phyloP scores from a whole-genome alignment of 2,329 filamentous ascomycete genomes.

The Niveomyces coronatus region DNA sequence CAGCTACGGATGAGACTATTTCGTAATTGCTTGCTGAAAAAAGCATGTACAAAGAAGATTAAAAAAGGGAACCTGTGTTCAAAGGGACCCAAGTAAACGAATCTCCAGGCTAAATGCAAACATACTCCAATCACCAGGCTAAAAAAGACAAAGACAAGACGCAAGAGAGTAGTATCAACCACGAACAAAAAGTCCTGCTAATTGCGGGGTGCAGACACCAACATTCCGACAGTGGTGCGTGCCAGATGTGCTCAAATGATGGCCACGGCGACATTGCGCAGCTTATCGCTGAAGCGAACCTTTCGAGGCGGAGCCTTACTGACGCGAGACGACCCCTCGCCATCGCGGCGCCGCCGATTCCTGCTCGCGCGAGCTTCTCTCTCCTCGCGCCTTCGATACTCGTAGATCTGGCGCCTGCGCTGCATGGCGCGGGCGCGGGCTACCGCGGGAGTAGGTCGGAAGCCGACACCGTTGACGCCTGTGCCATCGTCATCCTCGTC shows the following conservation, averaged over 20 bases:
- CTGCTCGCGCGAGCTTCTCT: conserved; percentile 47
- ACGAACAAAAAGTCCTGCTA: too few species aligned
- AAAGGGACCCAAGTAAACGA: not conserved
- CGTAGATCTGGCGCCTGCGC: conserved; percentile 49
- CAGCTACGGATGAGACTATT: too few species aligned
- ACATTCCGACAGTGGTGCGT: too few species aligned
- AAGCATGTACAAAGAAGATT: not conserved
- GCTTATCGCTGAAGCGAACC: conserved; percentile 33
- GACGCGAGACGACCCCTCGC: conserved; percentile 17
- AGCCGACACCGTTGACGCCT: conserved; percentile 58
- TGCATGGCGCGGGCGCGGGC: conserved; percentile 47
- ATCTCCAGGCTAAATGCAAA: not conserved
- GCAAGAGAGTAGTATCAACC: too few species aligned
- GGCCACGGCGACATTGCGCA: conserved; percentile 19
- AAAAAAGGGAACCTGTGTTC: too few species aligned
- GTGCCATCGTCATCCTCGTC: conserved; percentile 58
- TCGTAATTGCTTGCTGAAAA: too few species aligned
- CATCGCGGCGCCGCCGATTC: conserved; percentile 38
- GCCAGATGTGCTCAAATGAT: conserved; percentile 21
- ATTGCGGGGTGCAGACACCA: too few species aligned
- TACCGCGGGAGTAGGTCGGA: conserved; percentile 52
- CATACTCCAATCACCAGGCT: not conserved
- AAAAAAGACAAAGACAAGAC: conserved; percentile 1
- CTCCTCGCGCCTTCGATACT: conserved; percentile 52
- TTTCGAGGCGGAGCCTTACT: conserved; percentile 21